Evolutionary conservation across 2,329 filamentous ascomycete species (phyloP), one percentile per base, ranked within the genome.

Genomic region (Diaporthe aspalathi): DNA sequence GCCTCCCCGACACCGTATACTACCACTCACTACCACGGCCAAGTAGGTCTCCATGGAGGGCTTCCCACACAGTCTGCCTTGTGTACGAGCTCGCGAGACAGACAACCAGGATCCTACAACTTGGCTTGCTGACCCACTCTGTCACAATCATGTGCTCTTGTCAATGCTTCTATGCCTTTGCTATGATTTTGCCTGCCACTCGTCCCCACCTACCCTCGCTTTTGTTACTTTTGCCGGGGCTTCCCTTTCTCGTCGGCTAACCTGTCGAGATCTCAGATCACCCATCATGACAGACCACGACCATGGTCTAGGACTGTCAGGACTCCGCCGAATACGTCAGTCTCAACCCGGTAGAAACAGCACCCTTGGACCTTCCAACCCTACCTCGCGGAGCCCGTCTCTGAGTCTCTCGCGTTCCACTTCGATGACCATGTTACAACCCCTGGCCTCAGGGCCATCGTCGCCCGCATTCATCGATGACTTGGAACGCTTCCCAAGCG

Each of bases 261-360:
- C 29, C 45, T 45, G 29, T 57, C 69, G 72, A 38, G 52, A 38
- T 32, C 22, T 38, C 68, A 97, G 94, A 85, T 94, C 93, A 78
- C 90, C 94, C 78, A 88, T 97, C 79, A 89, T 97, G 80, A 87
- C 90, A 75, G 94, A 95, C 82, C 94, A 95, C 83, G 94, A 97
- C 78, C 93, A 96, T 86, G 94, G 94, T 76, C 84, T 96, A 74
- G 94, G 94, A 68, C 88, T 92, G 54, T 97, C 94, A 70, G 95
- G 96, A 75, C 88, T 99, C 78, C 92, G 95, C 80, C 93, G 96
- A 78, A 99, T 99, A 81, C 93, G 96, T 80, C 95, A 98, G 82
- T 92, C 94, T 78, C 92, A 92, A 73, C 88, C 90, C 49, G 84
- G 89, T 70, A 87, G 91, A 80, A 86, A 88, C 67, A 86, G 92